Percentiles rank a stretch among this genome's conserved stretches.
Evolutionary conservation across 371 early-diverging fungal genomes (phyloP).

Genomic region (Mucor saturninus): DNA sequence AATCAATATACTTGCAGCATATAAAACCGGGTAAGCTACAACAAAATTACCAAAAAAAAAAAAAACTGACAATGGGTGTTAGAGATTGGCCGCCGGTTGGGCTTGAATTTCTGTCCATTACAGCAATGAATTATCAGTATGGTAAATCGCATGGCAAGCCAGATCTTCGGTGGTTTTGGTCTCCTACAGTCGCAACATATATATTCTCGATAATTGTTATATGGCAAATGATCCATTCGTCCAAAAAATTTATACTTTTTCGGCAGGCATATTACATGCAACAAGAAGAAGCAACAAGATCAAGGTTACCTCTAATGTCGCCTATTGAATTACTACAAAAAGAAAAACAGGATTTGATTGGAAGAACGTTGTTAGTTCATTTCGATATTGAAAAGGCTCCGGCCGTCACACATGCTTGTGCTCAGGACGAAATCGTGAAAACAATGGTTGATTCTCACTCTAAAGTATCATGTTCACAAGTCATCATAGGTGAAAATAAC

Average conservation of each 20-base stretch:
- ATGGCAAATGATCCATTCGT: conserved; percentile 50
- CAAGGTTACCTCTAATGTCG: conserved; percentile 33
- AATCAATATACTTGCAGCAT: conserved; percentile 60
- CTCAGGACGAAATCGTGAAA: background rate
- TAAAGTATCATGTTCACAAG: conserved; percentile 3
- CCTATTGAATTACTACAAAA: conserved; percentile 35
- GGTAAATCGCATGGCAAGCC: conserved; percentile 22
- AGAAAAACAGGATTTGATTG: conserved; percentile 29
- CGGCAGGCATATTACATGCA: conserved; percentile 57
- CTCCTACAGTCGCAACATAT: conserved; percentile 63
- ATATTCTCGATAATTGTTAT: conserved; percentile 54
- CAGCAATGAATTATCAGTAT: conserved; percentile 36
- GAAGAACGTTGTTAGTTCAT: conserved; percentile 24
- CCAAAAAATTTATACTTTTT: conserved; percentile 52
- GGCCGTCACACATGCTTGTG: background rate
- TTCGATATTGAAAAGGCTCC: background rate
- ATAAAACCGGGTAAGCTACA: conserved; percentile 35
- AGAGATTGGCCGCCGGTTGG: conserved; percentile 52
- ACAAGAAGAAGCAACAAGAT: background rate
- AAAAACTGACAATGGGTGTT: background rate
- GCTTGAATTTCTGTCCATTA: conserved; percentile 41
- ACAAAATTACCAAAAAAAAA: background rate
- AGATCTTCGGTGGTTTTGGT: conserved; percentile 55
- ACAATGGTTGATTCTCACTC: background rate
- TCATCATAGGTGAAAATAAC: conserved; percentile 18